These are phyloP conservation scores for Penicillium sp. DNA, from an alignment of 2,329 filamentous ascomycete species.

Conservation along the genomic window DNA sequence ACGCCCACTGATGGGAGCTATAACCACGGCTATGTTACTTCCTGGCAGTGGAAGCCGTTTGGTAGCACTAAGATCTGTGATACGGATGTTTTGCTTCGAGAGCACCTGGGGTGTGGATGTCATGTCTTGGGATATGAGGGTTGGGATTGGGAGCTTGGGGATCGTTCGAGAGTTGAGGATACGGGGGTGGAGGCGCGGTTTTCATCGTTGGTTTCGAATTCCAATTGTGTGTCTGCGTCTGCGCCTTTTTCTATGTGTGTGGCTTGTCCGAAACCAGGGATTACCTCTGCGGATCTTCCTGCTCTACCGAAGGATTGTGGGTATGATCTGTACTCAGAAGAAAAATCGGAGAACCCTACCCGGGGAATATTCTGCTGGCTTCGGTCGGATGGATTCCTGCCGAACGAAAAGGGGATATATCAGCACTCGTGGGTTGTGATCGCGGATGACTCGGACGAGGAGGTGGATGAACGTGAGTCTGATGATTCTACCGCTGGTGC, in stretches of 20 bases:
- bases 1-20: not conserved
- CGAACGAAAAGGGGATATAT: not conserved
- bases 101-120: not conserved
- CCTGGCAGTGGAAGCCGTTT: not conserved
- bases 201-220: not conserved
- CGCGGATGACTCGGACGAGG: not conserved
- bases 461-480: not conserved
- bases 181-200: not conserved
- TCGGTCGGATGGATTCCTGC: not conserved
- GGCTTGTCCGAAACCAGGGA: not conserved
- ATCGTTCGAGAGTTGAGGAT: not conserved
- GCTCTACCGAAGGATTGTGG: not conserved
- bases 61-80: not conserved
- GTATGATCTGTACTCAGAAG: not conserved
- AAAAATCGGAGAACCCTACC: not conserved
- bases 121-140: not conserved
- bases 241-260: not conserved
- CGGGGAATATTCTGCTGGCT: not conserved
- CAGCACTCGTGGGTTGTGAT: not conserved
- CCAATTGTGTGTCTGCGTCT: too few relatives aligned
- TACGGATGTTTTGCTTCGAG: not conserved
- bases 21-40: not conserved
- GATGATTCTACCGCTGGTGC: not conserved
- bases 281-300: not conserved
- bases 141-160: not conserved